Conservation (phyloP, 345 rosid species). For the Trapa incisa region DNA sequence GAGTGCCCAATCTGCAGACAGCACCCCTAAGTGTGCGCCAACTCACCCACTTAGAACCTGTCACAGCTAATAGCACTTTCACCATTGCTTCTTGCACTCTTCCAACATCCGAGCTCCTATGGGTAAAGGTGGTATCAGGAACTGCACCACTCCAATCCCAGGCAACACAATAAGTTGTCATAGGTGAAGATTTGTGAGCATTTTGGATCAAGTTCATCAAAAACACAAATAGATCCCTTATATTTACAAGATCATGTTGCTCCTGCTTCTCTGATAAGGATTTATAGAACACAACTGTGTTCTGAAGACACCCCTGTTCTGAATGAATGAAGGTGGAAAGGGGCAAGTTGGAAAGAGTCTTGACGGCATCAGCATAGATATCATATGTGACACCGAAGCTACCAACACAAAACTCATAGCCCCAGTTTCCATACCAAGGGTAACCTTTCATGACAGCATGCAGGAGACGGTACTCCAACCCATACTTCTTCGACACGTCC, state of each 20-base stretch:
- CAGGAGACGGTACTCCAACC: constrained; percentile 47
- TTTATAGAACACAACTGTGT: constrained; percentile 30
- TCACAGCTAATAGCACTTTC: constrained; percentile 46
- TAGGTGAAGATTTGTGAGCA: constrained; percentile 25
- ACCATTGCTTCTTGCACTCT: constrained; percentile 48
- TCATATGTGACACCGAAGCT: constrained; percentile 43
- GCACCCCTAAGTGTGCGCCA: constrained; percentile 51
- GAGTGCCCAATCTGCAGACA: constrained; percentile 36
- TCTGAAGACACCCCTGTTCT: constrained; percentile 26
- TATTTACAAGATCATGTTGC: constrained; percentile 30
- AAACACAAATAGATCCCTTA: constrained; percentile 39
- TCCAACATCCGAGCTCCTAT: constrained; percentile 33
- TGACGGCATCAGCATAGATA: constrained; percentile 39
- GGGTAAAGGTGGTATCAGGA: constrained; percentile 11
- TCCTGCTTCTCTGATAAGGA: constrained; percentile 25
- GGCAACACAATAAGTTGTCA: constrained; percentile 14
- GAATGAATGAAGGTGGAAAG: constrained; percentile 25
- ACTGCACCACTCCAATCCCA: constrained; percentile 12
- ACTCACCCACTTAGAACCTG: constrained; percentile 54
- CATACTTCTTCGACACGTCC: constrained; percentile 64
- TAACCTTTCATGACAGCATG: constrained; percentile 45
- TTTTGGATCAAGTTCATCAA: constrained; percentile 32
- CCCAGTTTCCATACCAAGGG: constrained; percentile 73
- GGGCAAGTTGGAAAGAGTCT: constrained; percentile 30
- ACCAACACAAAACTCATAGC: constrained; percentile 57